Base-by-base conservation (phyloP, 345 rosid species). In the Anastatica hierochuntica region DNA sequence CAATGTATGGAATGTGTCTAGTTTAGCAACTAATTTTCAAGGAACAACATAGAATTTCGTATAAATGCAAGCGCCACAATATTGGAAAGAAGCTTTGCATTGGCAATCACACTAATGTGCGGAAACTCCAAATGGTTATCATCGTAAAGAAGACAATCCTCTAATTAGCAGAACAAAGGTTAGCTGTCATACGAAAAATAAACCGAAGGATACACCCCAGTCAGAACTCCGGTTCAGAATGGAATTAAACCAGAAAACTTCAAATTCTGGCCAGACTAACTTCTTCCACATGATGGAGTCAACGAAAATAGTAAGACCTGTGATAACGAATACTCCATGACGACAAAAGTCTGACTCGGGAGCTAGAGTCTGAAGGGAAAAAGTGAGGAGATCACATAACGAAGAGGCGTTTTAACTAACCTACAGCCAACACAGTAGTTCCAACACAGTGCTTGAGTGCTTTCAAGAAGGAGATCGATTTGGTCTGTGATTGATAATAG, bases 161-260 rank as follows among this genome's bases (percentile, higher is more conserved):
- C 21, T 26, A 24, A n/a, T 26, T 20, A 58, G 47, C 24, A 41
- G 15, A 14, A 24, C 35, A 8, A 35, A 26, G 18, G 34, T 19
- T 20, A 29, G 29, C 19, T 43, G 44, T 59, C 24, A 66, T 15
- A 11, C 10, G 4, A 43, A 37, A 41, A 33, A 35, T 31, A 48
- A 61, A n/a, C n/a, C 21, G 63, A 41, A 81, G 98, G 98, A 88
- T 92, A 92, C 97, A 59, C 98, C 98, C 98, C 98, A 92, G 60
- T 88, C 90, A 43, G 95, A 83, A 66, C 98, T 92, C 54, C 94
- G 85, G 72, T 92, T 83, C 50, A 85, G 76, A 70, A 92, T 72
- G 68, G 98, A 88, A 73, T 88, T 92, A 77, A 92, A 92, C 97
- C 95, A 92, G 16, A 88, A 72, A 71, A 92, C 97, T 83, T 88